Conservation (phyloP, 192 early-diverging fungal species). For the Dissophora ornata region DNA sequence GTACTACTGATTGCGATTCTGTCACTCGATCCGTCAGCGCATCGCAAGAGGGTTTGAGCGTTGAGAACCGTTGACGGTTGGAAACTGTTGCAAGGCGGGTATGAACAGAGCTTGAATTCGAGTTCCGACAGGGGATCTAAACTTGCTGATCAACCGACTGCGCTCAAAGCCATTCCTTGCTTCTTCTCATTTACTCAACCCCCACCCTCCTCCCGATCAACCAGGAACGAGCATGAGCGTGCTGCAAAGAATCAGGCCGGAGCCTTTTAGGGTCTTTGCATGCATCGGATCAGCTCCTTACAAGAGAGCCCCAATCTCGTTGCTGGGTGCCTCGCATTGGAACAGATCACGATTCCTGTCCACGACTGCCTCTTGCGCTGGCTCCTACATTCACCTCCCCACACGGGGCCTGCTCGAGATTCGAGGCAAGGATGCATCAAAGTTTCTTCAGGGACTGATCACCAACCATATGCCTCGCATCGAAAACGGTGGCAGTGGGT, state of each 20-base stretch:
- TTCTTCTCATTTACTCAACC: not conserved
- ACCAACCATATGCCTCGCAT: slow-evolving; percentile 88
- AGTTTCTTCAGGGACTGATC: slow-evolving; percentile 92
- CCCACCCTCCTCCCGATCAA: not conserved
- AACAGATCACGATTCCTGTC: slow-evolving; percentile 11
- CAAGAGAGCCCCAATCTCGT: not conserved
- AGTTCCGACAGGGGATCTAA: too few species aligned
- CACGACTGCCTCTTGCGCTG: not conserved
- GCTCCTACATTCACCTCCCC: slow-evolving; percentile 63
- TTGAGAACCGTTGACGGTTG: not conserved
- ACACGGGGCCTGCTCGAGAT: slow-evolving; percentile 73
- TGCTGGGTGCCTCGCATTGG: not conserved
- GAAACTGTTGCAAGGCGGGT: too few species aligned
- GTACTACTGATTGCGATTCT: too few species aligned
- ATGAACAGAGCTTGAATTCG: too few species aligned
- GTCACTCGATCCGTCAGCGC: too few species aligned
- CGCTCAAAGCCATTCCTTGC: not conserved
- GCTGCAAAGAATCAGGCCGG: not conserved
- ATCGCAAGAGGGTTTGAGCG: too few species aligned
- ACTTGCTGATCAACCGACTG: not conserved
- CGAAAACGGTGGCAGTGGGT: slow-evolving; percentile 76
- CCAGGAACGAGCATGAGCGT: slow-evolving; percentile 1
- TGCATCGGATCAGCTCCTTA: not conserved
- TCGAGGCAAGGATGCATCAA: slow-evolving; percentile 76
- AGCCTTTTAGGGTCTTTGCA: not conserved